Evolutionary conservation across 305 asterid species (phyloP).

Genomic region (Fraxinus velutina): DNA sequence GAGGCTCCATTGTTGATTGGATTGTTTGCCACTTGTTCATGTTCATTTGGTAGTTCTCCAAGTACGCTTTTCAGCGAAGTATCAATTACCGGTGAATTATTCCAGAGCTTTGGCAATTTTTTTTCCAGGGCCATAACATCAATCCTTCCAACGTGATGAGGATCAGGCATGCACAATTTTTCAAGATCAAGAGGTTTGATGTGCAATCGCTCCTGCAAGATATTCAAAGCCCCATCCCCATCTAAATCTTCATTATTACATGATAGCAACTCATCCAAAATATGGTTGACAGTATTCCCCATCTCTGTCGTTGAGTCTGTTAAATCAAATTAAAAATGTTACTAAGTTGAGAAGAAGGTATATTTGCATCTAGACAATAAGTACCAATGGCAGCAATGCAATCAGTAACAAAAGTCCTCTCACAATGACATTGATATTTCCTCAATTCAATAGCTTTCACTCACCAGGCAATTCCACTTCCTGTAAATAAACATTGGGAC

Average conservation of each 20-base stretch:
- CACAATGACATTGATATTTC: constrained; percentile 13
- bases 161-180: constrained; percentile 39
- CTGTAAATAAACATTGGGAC: constrained; percentile 35
- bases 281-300: constrained; percentile 29
- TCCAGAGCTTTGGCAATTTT: constrained; percentile 36
- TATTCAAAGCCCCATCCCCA: constrained; percentile 51
- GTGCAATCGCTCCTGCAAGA: constrained; percentile 65
- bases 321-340: constrained; percentile 19
- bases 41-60: constrained; percentile 29
- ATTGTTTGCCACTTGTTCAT: constrained; percentile 27
- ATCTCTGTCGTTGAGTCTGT: constrained; percentile 42
- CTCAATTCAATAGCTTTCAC: constrained; percentile 25
- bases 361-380: constrained; percentile 2
- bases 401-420: constrained; percentile 6
- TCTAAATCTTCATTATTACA: constrained; percentile 51
- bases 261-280: constrained; percentile 56
- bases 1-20: constrained; percentile 38
- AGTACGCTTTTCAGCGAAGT: constrained; percentile 38
- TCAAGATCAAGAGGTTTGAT: constrained; percentile 59
- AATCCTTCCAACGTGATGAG: constrained; percentile 41
- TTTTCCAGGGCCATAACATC: constrained; percentile 40
- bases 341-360: constrained; percentile 21
- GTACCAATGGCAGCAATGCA: not conserved
- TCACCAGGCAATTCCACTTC: constrained; percentile 57
- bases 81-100: constrained; percentile 37